Evolutionary conservation across 371 early-diverging fungal genomes (phyloP), one percentile per base, ranked within the genome.

Genomic region (Parasitella parasitica): DNA sequence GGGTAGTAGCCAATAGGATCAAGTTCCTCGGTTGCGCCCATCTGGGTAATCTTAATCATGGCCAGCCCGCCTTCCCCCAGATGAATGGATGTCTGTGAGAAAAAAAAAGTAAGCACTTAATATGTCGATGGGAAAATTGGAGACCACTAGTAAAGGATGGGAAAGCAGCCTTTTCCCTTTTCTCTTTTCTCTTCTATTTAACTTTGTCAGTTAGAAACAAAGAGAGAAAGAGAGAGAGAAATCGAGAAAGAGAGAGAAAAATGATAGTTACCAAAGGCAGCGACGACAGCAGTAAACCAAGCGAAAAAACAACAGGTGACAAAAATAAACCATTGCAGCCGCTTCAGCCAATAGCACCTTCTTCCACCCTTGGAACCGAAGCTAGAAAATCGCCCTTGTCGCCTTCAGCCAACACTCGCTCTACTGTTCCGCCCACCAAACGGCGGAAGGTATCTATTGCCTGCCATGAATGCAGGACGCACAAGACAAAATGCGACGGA

Each of bases 401-500:
- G 1, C 11, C 32, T 32, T 11, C 32, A n/a, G n/a, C n/a, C n/a
- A n/a, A n/a, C 3, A 8, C 32, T 32, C 32, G 8, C 3, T 32
- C 32, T 32, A 11, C 32, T 32, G 51, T 50, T n/a, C 51, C 51
- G 39, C 64, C 64, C 24, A 43, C 64, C 15, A 69, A 69, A 13
- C 59, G 69, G 22, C 69, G 64, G 56, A 69, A 69, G 24, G 61
- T 69, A 1, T 64, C 69, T 13, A 38, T 64, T 24, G 69, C 69
- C 9, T 69, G 69, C 46, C 64, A 69, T 20, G 69, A 64, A 61
- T 69, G 69, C 32, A 65, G 69, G 11, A 56, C 43, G 39, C 60
- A 64, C 11, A 69, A 69, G 37, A 69, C 65, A 34, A 69, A 64
- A 32, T 69, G 69, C 15, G 69, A 69, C 56, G 69, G 69, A 22